Base-by-base conservation (phyloP, 2,329 filamentous ascomycete genomes). In the Claviceps maximensis region DNA sequence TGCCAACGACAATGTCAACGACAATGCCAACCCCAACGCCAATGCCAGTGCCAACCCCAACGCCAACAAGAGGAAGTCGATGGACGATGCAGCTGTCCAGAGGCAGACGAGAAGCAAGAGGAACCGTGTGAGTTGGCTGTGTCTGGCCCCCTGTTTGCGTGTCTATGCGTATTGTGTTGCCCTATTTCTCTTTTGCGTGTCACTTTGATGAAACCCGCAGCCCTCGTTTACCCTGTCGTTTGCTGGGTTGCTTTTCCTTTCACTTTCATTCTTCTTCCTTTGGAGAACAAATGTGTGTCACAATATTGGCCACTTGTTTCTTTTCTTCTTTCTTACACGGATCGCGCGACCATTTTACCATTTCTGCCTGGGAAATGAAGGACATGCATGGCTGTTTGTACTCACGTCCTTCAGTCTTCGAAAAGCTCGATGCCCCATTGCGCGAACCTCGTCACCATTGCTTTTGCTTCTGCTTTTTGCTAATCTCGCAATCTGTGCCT, bases 51-150 rank as follows among this genome's bases (percentile, higher is more conserved):
- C n/a, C n/a, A n/a, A n/a, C n/a, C n/a, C n/a, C n/a, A 62, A 56
- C 56, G 57, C 58, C 58, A 66, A 57, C 57, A 69, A 67, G 64
- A 65, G 65, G 52, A 69, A 70, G 63, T 67, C 67, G 17, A 63
- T 70, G 10, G 71, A 73, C 40, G 74, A 75, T 41, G 71, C 67
- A 15, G 58, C 57, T 19, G 55, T 65, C 19, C 76, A 75, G 63
- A 78, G 75, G 63, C 75, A 77, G 67, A 78, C 78, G 65, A 68
- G 78, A 59, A 80, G 76, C 64, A 82, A 82, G 63, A 74, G 79
- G 55, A 82, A 82, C 58, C 68, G 79, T 62, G 76, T 79, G 59
- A 67, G 74, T 74, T 47, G n/a, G 33, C 31, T 48, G 31, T 31
- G 29, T 5, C 44, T 17, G n/a, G 25, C 46, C 21, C 19, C 40